Conservation (phyloP, 345 rosid genomes). For the Angophora floribunda region DNA sequence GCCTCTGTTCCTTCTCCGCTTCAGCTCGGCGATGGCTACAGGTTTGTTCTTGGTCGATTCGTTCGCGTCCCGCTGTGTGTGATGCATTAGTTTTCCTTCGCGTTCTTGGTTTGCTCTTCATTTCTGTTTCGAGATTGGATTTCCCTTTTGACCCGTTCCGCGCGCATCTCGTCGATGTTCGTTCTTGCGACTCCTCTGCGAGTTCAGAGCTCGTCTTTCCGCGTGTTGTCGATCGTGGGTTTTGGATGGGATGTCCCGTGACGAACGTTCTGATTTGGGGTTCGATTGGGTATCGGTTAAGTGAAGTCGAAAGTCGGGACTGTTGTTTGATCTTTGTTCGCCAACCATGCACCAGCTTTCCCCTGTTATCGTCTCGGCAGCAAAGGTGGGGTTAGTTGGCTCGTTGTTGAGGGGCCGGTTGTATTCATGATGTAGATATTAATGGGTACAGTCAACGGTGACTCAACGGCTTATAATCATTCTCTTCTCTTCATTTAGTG, state of each 20-base stretch:
- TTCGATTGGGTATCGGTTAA: neutral
- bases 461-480: neutral
- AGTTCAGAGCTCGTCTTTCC: neutral
- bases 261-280: neutral
- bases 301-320: neutral
- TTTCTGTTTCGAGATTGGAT: neutral
- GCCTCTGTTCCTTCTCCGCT: neutral
- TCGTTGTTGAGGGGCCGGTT: neutral
- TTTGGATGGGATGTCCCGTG: neutral
- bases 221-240: neutral
- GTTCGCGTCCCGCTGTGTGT: neutral
- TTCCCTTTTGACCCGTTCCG: neutral
- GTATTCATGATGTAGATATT: neutral
- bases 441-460: neutral
- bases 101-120: neutral
- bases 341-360: neutral
- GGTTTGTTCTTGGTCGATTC: neutral
- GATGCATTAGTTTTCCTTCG: neutral
- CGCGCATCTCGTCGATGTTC: neutral
- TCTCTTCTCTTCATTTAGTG: neutral
- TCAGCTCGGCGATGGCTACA: neutral
- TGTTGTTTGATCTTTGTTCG: neutral
- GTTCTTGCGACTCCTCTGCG: neutral
- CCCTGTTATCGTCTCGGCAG: neutral
- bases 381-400: neutral